phyloP scores from a whole-genome alignment of 2,329 filamentous ascomycete genomes.

The Ramularia collo-cygni region DNA sequence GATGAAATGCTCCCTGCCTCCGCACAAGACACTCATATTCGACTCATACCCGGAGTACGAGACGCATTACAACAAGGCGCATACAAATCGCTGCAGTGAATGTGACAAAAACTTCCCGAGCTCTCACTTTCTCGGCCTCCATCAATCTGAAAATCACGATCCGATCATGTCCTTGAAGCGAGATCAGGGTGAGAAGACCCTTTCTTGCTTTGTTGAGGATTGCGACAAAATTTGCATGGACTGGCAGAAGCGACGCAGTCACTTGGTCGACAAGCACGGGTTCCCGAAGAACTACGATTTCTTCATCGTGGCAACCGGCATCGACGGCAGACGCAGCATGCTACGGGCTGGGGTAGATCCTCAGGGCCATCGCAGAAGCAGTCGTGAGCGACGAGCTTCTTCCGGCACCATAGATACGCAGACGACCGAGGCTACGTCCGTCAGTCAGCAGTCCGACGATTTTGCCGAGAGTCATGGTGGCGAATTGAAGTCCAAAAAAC shows the following conservation, averaged over 20 bases:
- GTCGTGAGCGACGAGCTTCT: constrained; percentile 21
- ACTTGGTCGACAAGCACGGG: constrained; percentile 90
- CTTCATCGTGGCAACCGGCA: constrained; percentile 77
- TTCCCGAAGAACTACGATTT: constrained; percentile 87
- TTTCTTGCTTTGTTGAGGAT: constrained; percentile 79
- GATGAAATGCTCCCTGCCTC: constrained; percentile 78
- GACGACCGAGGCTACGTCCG: constrained; percentile 18
- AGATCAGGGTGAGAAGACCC: constrained; percentile 84
- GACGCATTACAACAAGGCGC: constrained; percentile 71
- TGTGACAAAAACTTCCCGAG: constrained; percentile 87
- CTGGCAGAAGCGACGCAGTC: constrained; percentile 74
- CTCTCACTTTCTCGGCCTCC: constrained; percentile 68
- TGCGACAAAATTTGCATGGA: constrained; percentile 82
- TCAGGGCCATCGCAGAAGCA: constrained; percentile 28
- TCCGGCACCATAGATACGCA: constrained; percentile 16
- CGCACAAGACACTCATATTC: constrained; percentile 69
- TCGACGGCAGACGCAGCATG: constrained; percentile 76
- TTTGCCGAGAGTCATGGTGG: background rate
- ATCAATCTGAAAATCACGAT: constrained; percentile 90
- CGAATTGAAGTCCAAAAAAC: background rate
- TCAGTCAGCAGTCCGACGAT: constrained; percentile 11
- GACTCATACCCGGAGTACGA: constrained; percentile 74
- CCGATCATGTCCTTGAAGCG: constrained; percentile 63
- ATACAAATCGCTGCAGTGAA: constrained; percentile 77
- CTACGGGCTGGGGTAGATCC: constrained; percentile 49